Evolutionary conservation across 2,329 filamentous ascomycete genomes (phyloP), one percentile per base, ranked within the genome.

Genomic region (Colletotrichum scovillei): DNA sequence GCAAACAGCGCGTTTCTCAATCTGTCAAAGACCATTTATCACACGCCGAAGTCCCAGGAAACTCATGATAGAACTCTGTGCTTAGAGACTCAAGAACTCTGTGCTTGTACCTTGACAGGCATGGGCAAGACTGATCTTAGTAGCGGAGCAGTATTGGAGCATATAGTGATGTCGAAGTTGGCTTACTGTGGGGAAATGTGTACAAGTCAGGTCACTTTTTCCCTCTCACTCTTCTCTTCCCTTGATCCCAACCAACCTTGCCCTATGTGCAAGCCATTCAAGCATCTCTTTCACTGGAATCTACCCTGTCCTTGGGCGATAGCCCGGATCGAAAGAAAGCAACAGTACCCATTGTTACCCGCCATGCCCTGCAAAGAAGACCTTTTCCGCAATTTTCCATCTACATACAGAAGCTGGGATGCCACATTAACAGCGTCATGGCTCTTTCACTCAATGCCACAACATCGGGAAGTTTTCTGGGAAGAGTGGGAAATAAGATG

Each of bases 401-500:
- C 52, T 32, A 38, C 14, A 26, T 32, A 38, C 14, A 26, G 32
- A n/a, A 26, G 14, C 42, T 49, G 24, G 42, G 46, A 42, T 28
- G n/a, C 19, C 26, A 32, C 12, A 19, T 60, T 7, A 65, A 24
- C 26, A 62, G 26, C 28, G 22, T 38, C 42, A 65, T 63, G 38
- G 14, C 56, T n/a, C 49, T 55, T 49, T 49, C 8, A n/a, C 58
- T 32, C 24, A 24, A 64, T 14, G 60, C 60, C 26, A 58, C 67
- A 73, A 56, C 55, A 49, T 4, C 16, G 14, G 22, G 55, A 56
- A 38, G 42, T 9, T 49, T 26, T 26, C 38, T 56, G 46, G 42
- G 22, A 65, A 65, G 67, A 64, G 60, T 62, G 60, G 66, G 35
- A 63, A 70, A 62, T 64, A 58, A 30, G 58, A 72, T 69, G 64